phyloP scores from a whole-genome alignment of 2,329 filamentous ascomycete species.

The Fusarium piperis region DNA sequence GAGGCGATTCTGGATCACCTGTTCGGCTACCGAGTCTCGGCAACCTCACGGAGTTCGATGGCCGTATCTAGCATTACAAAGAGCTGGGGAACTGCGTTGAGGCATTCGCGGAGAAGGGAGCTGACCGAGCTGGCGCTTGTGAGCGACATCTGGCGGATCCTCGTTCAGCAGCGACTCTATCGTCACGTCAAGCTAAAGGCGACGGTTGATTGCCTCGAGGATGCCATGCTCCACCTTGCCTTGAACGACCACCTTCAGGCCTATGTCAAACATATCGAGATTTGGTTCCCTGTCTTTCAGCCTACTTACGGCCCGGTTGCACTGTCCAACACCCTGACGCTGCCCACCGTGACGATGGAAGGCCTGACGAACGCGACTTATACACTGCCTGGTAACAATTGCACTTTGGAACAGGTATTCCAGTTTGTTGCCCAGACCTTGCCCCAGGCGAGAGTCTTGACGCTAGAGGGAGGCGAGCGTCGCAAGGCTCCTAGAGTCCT shows the following conservation, averaged over 20 bases:
- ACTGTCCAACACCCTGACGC: constrained; percentile 54
- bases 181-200: constrained; percentile 81
- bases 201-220: constrained; percentile 68
- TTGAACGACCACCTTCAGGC: constrained; percentile 65
- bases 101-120: constrained; percentile 73
- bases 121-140: constrained; percentile 73
- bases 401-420: constrained; percentile 76
- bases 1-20: constrained; percentile 77
- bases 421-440: constrained; percentile 68
- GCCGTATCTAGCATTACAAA: constrained; percentile 63
- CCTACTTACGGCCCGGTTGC: constrained; percentile 59
- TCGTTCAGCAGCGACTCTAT: constrained; percentile 78
- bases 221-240: constrained; percentile 69
- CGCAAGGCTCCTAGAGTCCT: constrained; percentile 76
- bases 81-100: constrained; percentile 71
- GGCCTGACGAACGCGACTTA: constrained; percentile 68
- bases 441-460: constrained; percentile 71
- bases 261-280: constrained; percentile 77
- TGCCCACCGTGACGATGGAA: constrained; percentile 64
- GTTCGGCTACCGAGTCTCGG: constrained; percentile 73
- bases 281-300: constrained; percentile 81
- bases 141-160: constrained; percentile 68
- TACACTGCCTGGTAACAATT: constrained; percentile 70
- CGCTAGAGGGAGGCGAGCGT: constrained; percentile 79
- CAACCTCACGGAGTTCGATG: constrained; percentile 65